Evolutionary conservation across 2,329 filamentous ascomycete species (phyloP), one percentile per base, ranked within the genome.

Genomic region (Teratosphaeria viscida): DNA sequence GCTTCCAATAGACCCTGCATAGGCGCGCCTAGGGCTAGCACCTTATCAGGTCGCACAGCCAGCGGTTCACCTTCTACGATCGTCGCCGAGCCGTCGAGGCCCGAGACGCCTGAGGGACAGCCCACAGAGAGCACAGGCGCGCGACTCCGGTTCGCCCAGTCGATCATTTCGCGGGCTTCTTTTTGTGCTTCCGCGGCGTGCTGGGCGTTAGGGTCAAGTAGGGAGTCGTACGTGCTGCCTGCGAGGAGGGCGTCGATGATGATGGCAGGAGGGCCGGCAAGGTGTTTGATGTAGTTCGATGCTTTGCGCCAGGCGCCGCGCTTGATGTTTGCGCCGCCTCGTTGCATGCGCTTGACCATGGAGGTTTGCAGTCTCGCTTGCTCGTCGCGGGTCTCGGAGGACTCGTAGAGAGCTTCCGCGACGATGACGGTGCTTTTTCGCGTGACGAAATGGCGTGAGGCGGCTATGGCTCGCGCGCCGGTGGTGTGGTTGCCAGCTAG

Each of bases 401-500:
- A 85, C 71, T 96, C 91, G 61, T 92, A 85, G 0, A 91, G 90
- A 3, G 95, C 85, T 7, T 97, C 81, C 62, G 90, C 94, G 6
- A 96, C 81, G 54, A 95, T 83, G 43, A 95, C 85, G 59, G 90
- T 87, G 58, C 90, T 78, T 23, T 89, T 88, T 64, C 92, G 89
- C 70, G 92, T 92, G 57, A 89, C 85, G 8, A 97, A 81, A 72
- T 97, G 92, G 4, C 94, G 85, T 32, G 87, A 91, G 3, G 91
- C 91, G 14, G 90, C 89, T 57, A 97, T 81, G 2, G 91, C 90
- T 60, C 92, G 83, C 43, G 89, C 86, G 47, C 92, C 92, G 0
- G 87, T 91, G 65, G 90, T 90, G 73, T 96, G 92, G 73, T 96
- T 97, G n/a, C 94, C 92, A 0, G 90, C 92, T n/a, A 97, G 80